A percentile compares a stretch with the other conserved stretches of the same genome.
Evolutionary conservation across 345 rosid genomes (phyloP).

Genomic region (Linum tenue): DNA sequence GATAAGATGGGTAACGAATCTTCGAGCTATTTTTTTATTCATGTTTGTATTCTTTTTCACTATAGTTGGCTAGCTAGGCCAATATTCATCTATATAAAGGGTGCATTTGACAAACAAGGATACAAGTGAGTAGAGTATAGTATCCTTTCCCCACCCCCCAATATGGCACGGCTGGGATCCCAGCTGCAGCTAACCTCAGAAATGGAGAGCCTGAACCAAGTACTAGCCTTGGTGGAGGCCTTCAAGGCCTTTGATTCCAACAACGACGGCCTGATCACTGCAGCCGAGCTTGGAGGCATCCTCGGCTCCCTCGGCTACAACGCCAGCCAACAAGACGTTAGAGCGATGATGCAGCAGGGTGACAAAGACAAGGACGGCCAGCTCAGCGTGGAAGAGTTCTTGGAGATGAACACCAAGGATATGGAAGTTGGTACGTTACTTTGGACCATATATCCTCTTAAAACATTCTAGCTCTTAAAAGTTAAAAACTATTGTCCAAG

Average conservation of each 20-base stretch:
- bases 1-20: too few relatives aligned
- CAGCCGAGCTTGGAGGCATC: conserved; percentile 49
- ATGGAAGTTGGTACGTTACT: conserved; percentile 27
- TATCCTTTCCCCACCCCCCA: background rate
- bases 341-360: conserved; percentile 43
- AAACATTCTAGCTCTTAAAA: background rate
- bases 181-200: conserved; percentile 18
- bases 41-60: too few relatives aligned
- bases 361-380: conserved; percentile 41
- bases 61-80: too few relatives aligned
- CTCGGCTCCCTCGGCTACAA: conserved; percentile 45
- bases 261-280: conserved; percentile 43
- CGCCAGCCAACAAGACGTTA: conserved; percentile 37
- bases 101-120: background rate
- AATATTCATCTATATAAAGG: too few relatives aligned
- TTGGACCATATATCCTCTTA: background rate
- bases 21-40: too few relatives aligned
- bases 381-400: conserved; percentile 46
- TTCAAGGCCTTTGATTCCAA: conserved; percentile 53
- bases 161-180: conserved; percentile 36
- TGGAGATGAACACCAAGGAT: conserved; percentile 51
- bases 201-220: conserved; percentile 39
- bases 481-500: too few relatives aligned
- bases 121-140: background rate
- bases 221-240: conserved; percentile 40